Evolutionary conservation across 306 rosid genomes (phyloP), one percentile per base, ranked within the genome.

Genomic region (Glycine tomentella): DNA sequence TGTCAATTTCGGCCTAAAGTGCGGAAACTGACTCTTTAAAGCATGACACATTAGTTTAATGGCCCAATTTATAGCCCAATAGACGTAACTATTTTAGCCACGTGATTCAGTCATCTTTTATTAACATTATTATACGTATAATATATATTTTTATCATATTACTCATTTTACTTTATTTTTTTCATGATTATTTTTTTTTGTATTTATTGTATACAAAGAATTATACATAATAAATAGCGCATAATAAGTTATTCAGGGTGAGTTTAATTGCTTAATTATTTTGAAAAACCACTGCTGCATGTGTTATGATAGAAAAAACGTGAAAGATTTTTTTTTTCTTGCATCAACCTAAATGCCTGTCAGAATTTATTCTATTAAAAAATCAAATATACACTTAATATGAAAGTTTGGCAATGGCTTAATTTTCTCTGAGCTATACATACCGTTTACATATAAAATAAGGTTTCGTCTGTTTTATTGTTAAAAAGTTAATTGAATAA

Each of bases 21-120:
- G 79, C 82, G 82, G 79, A 75, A 66, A n/a, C 7, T 80, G 79
- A 53, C 42, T 48, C 44, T 53, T 13, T 52, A 69, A 84, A 84
- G 84, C 31, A 15, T 49, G 55, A 75, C 81, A 80, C 36, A 15
- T 12, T 38, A 0, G 0, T 48, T 74, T 0, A 16, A 57, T 75
- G 77, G 63, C 77, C 85, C 76, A 57, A 45, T 15, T 56, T 36
- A 10, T 49, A 57, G 85, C 72, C 81, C 81, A 74, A 66, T 42
- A 72, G 3, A 48, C 31, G 49, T 59, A 10, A 34, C 6, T 4
- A 42, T 42, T 56, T 75, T 1, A 15, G 48, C 57, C 11, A 25
- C 6, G 25, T 34, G 11, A 3, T 64, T 36, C 69, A 2, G 0
- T 14, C 69, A 13, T 36, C 46, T 36, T 64, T 34, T 7, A 5